Evolutionary conservation across 1,139 yeast genomes (phyloP).

Genomic region (Protomyces inundatus): DNA sequence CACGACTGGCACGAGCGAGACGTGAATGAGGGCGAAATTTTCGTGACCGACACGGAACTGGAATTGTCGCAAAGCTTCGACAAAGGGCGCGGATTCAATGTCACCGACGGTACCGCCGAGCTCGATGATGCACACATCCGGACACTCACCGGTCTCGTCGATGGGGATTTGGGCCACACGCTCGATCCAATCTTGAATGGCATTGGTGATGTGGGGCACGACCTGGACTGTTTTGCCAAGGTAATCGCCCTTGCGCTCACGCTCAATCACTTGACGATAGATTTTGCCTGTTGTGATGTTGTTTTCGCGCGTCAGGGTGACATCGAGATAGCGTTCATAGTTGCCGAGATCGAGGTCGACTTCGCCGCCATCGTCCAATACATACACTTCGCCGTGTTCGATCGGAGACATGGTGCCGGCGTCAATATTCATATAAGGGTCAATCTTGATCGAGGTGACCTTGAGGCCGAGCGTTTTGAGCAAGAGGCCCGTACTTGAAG

Average conservation of each 20-base stretch:
- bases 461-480: constrained; percentile 89
- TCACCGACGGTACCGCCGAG: constrained; percentile 99
- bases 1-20: constrained; percentile 92
- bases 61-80: constrained; percentile 96
- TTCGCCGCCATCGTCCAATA: constrained; percentile 97
- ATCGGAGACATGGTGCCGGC: constrained; percentile 99
- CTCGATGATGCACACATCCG: constrained; percentile 93
- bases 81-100: constrained; percentile 97
- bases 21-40: constrained; percentile 93
- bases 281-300: constrained; percentile 98
- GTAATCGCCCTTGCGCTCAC: constrained; percentile 94
- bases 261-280: constrained; percentile 87
- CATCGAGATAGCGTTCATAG: constrained; percentile 91
- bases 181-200: constrained; percentile 98
- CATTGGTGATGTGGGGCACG: constrained; percentile 95
- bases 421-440: constrained; percentile 97
- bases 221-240: constrained; percentile 99
- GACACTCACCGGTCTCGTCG: constrained; percentile 78
- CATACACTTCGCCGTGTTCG: constrained; percentile 98
- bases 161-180: constrained; percentile 87
- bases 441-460: constrained; percentile 95
- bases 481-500: constrained; percentile 92
- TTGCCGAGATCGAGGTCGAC: constrained; percentile 97
- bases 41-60: constrained; percentile 94
- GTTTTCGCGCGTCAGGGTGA: constrained; percentile 87